phyloP scores from a whole-genome alignment of 345 rosid species.

The Eucalyptus melliodora region DNA sequence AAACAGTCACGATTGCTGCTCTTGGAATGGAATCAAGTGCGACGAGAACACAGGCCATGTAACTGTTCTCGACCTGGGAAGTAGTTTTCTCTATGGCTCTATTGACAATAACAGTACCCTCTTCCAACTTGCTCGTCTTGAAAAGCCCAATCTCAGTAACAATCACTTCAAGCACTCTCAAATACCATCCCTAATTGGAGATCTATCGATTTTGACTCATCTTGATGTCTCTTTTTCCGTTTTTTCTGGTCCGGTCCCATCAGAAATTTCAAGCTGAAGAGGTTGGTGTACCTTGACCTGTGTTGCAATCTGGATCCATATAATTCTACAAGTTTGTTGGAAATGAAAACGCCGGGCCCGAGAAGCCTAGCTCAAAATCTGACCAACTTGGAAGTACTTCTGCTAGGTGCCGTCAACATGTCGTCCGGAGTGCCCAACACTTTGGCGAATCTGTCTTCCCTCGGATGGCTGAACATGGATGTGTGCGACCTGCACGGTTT shows the following conservation, averaged over 20 bases:
- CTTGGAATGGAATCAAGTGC: too few relatives aligned
- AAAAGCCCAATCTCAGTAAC: neutral
- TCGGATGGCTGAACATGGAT: neutral
- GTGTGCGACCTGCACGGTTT: neutral
- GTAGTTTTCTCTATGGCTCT: too few relatives aligned
- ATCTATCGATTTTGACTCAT: neutral
- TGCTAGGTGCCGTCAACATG: neutral
- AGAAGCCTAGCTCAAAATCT: neutral
- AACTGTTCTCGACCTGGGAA: too few relatives aligned
- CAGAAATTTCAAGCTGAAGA: neutral
- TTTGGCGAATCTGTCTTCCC: neutral
- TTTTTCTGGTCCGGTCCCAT: neutral
- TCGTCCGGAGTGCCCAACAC: neutral
- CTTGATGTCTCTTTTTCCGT: neutral
- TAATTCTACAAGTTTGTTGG: neutral
- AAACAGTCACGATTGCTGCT: too few relatives aligned
- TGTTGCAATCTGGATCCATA: neutral
- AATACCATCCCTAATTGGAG: neutral
- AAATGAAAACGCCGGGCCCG: neutral
- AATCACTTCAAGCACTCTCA: neutral
- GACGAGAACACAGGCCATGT: too few relatives aligned
- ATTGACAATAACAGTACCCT: too few relatives aligned
- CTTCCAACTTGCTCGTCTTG: too few relatives aligned
- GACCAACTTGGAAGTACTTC: neutral
- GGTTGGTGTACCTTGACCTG: neutral